Evolutionary conservation across 306 rosid species (phyloP), one percentile per base, ranked within the genome.

Genomic region (Pterocarpus santalinus): DNA sequence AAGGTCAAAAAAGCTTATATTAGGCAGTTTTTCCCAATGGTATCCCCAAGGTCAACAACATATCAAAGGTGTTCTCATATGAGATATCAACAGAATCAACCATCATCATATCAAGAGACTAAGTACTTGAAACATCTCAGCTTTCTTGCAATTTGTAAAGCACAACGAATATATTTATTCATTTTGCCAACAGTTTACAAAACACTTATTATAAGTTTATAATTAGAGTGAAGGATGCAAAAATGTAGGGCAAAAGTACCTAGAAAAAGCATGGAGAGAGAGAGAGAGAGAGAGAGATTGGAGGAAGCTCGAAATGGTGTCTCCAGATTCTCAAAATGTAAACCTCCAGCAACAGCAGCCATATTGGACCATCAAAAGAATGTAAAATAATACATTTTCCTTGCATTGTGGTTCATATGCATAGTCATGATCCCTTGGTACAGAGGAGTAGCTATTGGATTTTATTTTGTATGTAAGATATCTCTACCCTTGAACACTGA

Each of bases 331-430:
- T 71, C 72, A 36, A 34, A 70, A 47, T 46, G 72, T 13, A 47
- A 69, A 69, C 38, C 52, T 60, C 71, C 65, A 62, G 43, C 58
- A 62, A 68, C 63, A 35, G 35, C 39, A 47, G 39, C 35, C 47
- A 47, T 4, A 49, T 14, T 68, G 69, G 65, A 71, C 78, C 82
- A 78, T 74, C 83, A 74, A 32, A 68, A 66, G 67, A 73, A 55
- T 55, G 84, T 65, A 44, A 57, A 13, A 77, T 8, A 28, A 22
- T 22, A 22, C 28, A 22, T 22, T 22, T 22, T 22, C 28, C 28
- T 22, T 22, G 28, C 28, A 22, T 22, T 22, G 75, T 36, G 71
- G 81, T 85, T 78, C 77, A 47, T 43, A 5, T 85, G 78, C 72
- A 75, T 36, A 72, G 62, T 17, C 64, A 78, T 55, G 46, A 72